These are phyloP conservation scores for Senna siamea DNA, from an alignment of 306 rosid species.

Conservation along the genomic window DNA sequence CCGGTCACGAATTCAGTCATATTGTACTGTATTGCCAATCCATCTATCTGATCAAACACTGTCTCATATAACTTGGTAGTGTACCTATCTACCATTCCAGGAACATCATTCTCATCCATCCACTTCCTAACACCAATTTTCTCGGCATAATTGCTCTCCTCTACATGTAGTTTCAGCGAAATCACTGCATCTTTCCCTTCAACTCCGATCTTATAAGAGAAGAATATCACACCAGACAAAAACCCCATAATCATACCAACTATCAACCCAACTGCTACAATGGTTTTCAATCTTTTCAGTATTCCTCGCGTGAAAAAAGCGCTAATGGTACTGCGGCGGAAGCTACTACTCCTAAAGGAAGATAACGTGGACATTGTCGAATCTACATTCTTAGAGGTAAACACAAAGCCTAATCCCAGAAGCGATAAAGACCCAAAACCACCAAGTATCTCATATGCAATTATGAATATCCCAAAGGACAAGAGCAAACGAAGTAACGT, in stretches of 20 bases:
- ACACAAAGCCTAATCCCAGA: constrained; percentile 64
- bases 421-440: constrained; percentile 61
- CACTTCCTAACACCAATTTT: constrained; percentile 79
- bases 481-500: constrained; percentile 75
- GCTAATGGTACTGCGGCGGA: constrained; percentile 64
- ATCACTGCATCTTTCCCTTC: constrained; percentile 95
- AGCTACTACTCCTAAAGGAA: constrained; percentile 70
- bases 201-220: constrained; percentile 89
- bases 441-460: constrained; percentile 78
- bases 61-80: constrained; percentile 77
- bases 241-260: constrained; percentile 82
- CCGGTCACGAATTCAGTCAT: constrained; percentile 84
- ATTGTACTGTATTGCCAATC: constrained; percentile 87
- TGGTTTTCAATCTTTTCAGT: constrained; percentile 65
- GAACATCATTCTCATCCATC: constrained; percentile 96
- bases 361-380: constrained; percentile 83
- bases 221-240: constrained; percentile 68
- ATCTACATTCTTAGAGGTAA: constrained; percentile 68
- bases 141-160: constrained; percentile 86
- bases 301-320: constrained; percentile 73
- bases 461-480: constrained; percentile 73
- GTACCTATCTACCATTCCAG: constrained; percentile 84
- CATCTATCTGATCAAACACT: constrained; percentile 80
- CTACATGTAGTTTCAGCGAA: constrained; percentile 76
- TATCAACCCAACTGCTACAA: constrained; percentile 82